phyloP scores from a whole-genome alignment of 2,329 filamentous ascomycete species.

The Elsinoe ampelina region DNA sequence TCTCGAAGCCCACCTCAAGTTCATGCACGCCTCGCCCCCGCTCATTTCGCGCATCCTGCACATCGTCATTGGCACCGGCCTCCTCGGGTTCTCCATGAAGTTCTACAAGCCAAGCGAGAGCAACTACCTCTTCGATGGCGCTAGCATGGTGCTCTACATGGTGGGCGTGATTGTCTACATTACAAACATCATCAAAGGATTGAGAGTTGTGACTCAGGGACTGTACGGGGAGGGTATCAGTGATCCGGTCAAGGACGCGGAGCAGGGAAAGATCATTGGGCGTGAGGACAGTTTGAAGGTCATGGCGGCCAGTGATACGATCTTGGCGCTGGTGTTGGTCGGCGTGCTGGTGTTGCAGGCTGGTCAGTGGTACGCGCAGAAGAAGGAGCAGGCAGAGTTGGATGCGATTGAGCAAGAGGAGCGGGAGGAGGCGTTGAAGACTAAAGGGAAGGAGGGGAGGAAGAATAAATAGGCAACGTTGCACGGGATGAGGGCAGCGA shows the following conservation, averaged over 20 bases:
- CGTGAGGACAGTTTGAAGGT: slow-evolving; percentile 87
- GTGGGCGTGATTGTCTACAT: slow-evolving; percentile 89
- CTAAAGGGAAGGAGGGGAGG: slow-evolving; percentile 23
- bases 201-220: slow-evolving; percentile 70
- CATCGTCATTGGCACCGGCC: slow-evolving; percentile 80
- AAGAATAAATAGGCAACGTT: slow-evolving; percentile 17
- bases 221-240: slow-evolving; percentile 46
- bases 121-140: slow-evolving; percentile 88
- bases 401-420: slow-evolving; percentile 51
- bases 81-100: slow-evolving; percentile 85
- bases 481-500: neutral
- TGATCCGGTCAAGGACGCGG: slow-evolving; percentile 31
- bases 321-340: slow-evolving; percentile 81
- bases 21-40: slow-evolving; percentile 83
- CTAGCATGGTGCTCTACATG: slow-evolving; percentile 62
- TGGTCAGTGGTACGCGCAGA: slow-evolving; percentile 96
- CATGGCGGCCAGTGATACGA: slow-evolving; percentile 88
- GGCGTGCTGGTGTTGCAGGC: slow-evolving; percentile 89
- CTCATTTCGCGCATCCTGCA: slow-evolving; percentile 89
- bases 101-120: slow-evolving; percentile 88
- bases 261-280: slow-evolving; percentile 58
- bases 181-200: slow-evolving; percentile 91
- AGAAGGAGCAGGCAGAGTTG: slow-evolving; percentile 76
- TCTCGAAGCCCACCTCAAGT: slow-evolving; percentile 80
- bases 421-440: slow-evolving; percentile 36